These are phyloP conservation scores for Nepenthes alata DNA, from an alignment of 179 eudicot genomes.

Conservation along the genomic window DNA sequence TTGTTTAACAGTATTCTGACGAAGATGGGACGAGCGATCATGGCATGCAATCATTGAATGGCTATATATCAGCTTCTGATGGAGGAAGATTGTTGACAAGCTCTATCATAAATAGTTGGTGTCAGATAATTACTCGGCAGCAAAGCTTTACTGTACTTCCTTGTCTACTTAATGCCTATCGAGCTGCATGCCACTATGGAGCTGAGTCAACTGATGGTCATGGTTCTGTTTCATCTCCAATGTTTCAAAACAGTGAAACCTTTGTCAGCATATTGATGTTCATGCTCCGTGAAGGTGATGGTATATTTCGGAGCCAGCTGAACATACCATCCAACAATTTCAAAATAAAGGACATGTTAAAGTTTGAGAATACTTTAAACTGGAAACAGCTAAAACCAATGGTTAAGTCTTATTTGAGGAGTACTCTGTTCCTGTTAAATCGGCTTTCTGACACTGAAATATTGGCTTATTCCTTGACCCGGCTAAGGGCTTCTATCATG, in stretches of 20 bases:
- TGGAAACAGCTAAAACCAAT: slow-evolving; percentile 64
- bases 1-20: slow-evolving; percentile 48
- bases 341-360: slow-evolving; percentile 45
- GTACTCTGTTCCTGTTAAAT: slow-evolving; percentile 61
- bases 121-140: slow-evolving; percentile 39
- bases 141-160: slow-evolving; percentile 36
- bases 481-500: slow-evolving; percentile 59
- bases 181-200: slow-evolving; percentile 78
- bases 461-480: slow-evolving; percentile 47
- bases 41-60: slow-evolving; percentile 14
- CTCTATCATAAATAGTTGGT: slow-evolving; percentile 41
- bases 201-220: slow-evolving; percentile 25
- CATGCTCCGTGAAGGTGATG: slow-evolving; percentile 69
- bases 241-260: slow-evolving; percentile 40
- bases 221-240: slow-evolving; percentile 14
- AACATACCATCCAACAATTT: slow-evolving; percentile 37
- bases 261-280: slow-evolving; percentile 48
- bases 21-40: slow-evolving; percentile 41
- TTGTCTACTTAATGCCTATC: slow-evolving; percentile 66
- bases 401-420: slow-evolving; percentile 69
- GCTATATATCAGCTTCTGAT: slow-evolving; percentile 16
- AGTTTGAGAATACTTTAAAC: slow-evolving; percentile 46
- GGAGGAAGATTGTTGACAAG: slow-evolving; percentile 32
- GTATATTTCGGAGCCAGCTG: slow-evolving; percentile 43
- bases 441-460: slow-evolving; percentile 65